Conservation (phyloP, 176 grass and related monocot species). For the Echinochloa phyllopogon region DNA sequence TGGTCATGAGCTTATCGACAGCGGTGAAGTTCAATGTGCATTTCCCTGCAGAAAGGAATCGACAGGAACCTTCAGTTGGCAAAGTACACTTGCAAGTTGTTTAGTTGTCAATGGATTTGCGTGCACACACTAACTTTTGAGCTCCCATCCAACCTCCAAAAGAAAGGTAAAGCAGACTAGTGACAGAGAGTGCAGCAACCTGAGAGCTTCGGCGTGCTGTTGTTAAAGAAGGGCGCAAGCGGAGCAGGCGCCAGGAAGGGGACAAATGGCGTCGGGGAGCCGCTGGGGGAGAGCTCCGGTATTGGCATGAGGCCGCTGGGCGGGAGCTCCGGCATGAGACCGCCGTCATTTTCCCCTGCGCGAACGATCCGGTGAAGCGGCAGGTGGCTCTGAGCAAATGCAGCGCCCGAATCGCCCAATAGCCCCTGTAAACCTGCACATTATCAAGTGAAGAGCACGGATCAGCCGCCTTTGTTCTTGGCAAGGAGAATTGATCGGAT, state of each 20-base stretch:
- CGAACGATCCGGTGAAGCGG: conserved; percentile 41
- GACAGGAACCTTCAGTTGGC: conserved; percentile 17
- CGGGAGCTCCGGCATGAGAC: conserved; percentile 37
- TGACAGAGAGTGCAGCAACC: conserved; percentile 42
- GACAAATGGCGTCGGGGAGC: conserved; percentile 72
- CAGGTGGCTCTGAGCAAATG: conserved; percentile 51
- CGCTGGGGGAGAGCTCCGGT: conserved; percentile 72
- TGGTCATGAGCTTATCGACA: conserved; percentile 66
- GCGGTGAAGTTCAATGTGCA: conserved; percentile 84
- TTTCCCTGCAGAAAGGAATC: conserved; percentile 49
- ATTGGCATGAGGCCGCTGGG: conserved; percentile 58
- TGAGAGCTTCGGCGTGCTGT: conserved; percentile 84
- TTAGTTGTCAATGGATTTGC: not conserved
- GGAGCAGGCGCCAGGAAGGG: conserved; percentile 78
- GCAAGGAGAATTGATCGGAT: not conserved
- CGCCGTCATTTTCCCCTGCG: conserved; percentile 43
- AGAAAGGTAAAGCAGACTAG: not conserved
- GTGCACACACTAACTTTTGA: not conserved
- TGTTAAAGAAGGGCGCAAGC: conserved; percentile 85
- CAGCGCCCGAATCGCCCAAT: conserved; percentile 27
- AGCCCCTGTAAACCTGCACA: conserved; percentile 59
- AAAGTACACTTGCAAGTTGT: not conserved
- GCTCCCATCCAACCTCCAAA: not conserved
- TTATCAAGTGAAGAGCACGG: conserved; percentile 20
- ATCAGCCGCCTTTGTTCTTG: conserved; percentile 22